A percentile compares a stretch with the other conserved stretches of the same genome.
Conservation (phyloP, 306 rosid genomes). For the Dalbergia cochinchinensis region DNA sequence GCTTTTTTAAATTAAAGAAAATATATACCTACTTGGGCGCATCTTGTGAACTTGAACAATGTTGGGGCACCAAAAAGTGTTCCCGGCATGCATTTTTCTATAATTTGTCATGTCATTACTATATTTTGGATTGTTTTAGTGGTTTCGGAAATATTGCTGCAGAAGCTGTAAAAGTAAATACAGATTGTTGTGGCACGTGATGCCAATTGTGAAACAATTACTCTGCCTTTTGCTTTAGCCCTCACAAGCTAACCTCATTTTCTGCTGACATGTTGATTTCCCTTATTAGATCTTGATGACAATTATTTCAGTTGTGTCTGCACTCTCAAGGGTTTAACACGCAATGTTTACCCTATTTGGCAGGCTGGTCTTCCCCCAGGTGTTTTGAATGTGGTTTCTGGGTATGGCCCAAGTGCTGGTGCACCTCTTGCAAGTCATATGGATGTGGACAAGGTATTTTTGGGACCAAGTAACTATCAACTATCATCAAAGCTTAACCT, state of each 20-base stretch:
- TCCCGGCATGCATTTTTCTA: not conserved
- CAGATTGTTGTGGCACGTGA: not conserved
- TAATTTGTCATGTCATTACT: not conserved
- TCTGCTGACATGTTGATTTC: constrained; percentile 8
- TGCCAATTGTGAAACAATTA: constrained; percentile 14
- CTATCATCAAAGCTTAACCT: too few relatives aligned
- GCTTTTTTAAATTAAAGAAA: not conserved
- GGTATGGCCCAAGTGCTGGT: constrained; percentile 90
- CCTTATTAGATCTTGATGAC: not conserved
- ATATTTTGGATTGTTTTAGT: not conserved
- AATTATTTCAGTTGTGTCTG: not conserved
- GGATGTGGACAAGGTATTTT: constrained; percentile 94
- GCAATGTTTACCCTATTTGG: constrained; percentile 29
- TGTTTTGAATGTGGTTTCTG: constrained; percentile 85
- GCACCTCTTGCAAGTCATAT: constrained; percentile 93
- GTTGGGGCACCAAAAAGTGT: not conserved
- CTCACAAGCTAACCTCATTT: constrained; percentile 26
- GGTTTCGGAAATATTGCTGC: constrained; percentile 5
- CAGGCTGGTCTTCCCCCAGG: constrained; percentile 99
- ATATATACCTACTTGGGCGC: too few relatives aligned
- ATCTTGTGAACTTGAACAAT: too few relatives aligned
- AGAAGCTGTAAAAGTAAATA: not conserved
- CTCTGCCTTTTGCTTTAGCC: constrained; percentile 10
- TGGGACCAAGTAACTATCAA: not conserved
- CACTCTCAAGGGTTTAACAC: not conserved